Percentiles rank a stretch among this genome's conserved stretches.
Conservation (phyloP, 192 early-diverging fungal genomes). For the Backusella circina region DNA sequence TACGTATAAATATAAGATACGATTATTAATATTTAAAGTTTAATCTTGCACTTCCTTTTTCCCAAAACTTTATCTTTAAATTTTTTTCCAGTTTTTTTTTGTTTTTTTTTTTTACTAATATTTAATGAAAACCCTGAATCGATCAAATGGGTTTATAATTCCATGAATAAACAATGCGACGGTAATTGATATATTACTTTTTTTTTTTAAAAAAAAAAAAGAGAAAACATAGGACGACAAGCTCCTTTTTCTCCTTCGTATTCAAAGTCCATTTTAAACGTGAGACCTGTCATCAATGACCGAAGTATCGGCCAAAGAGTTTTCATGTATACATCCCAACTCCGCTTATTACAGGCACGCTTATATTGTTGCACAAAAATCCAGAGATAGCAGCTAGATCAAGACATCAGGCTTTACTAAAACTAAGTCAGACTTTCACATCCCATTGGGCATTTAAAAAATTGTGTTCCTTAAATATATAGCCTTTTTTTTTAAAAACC, state of each 20-base stretch:
- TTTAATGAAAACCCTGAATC: neutral
- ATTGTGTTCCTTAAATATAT: neutral
- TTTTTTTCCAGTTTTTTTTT: neutral
- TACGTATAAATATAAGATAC: neutral
- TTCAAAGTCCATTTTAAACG: neutral
- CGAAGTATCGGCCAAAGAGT: neutral
- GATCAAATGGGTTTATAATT: neutral
- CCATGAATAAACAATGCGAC: neutral
- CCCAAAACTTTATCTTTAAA: neutral
- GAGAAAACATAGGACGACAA: neutral
- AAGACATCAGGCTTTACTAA: neutral
- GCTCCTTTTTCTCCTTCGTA: neutral
- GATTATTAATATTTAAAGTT: neutral
- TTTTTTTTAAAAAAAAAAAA: too few species aligned
- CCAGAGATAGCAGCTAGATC: neutral
- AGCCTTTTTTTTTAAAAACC: neutral
- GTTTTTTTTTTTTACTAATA: neutral
- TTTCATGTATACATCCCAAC: neutral
- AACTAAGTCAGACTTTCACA: neutral
- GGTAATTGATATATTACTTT: too few species aligned
- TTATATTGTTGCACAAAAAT: neutral
- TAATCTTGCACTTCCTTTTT: neutral
- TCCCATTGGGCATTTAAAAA: neutral
- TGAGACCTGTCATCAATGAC: neutral
- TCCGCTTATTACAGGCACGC: slow-evolving; percentile 1